Conservation (phyloP, 768 basidiomycete genomes). For the Amanita exitialis region DNA sequence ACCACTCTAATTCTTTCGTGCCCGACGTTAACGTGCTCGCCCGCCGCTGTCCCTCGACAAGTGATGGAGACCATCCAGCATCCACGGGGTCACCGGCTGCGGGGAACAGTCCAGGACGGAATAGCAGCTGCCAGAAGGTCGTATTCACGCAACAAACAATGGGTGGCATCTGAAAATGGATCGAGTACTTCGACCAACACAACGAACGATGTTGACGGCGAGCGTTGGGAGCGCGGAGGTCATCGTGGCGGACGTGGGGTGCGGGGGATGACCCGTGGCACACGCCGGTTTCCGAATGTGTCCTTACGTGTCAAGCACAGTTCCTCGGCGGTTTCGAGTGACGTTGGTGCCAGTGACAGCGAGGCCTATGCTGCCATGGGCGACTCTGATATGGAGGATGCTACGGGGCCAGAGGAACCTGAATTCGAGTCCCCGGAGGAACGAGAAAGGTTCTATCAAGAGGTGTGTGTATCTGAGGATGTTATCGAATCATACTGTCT, state of each 20-base stretch:
- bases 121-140: slow-evolving; percentile 15
- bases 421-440: slow-evolving; percentile 52
- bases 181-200: slow-evolving; percentile 24
- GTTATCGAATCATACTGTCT: slow-evolving; percentile 9
- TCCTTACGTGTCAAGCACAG: slow-evolving; percentile 22
- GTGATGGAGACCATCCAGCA: slow-evolving; percentile 8
- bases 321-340: background rate
- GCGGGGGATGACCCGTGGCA: slow-evolving; percentile 24
- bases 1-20: background rate
- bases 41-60: background rate
- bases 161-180: slow-evolving; percentile 38
- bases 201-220: slow-evolving; percentile 31
- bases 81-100: background rate
- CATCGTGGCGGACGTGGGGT: slow-evolving; percentile 39
- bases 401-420: slow-evolving; percentile 31
- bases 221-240: slow-evolving; percentile 57
- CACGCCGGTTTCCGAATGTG: slow-evolving; percentile 31
- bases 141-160: slow-evolving; percentile 48
- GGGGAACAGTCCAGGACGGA: background rate
- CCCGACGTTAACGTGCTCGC: background rate
- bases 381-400: slow-evolving; percentile 14
- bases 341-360: background rate
- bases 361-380: slow-evolving; percentile 17
- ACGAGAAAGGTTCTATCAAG: slow-evolving; percentile 60
- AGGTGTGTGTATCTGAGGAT: slow-evolving; percentile 40